Evolutionary conservation across 2,329 filamentous ascomycete species (phyloP).

Genomic region (Fusarium chuoi): DNA sequence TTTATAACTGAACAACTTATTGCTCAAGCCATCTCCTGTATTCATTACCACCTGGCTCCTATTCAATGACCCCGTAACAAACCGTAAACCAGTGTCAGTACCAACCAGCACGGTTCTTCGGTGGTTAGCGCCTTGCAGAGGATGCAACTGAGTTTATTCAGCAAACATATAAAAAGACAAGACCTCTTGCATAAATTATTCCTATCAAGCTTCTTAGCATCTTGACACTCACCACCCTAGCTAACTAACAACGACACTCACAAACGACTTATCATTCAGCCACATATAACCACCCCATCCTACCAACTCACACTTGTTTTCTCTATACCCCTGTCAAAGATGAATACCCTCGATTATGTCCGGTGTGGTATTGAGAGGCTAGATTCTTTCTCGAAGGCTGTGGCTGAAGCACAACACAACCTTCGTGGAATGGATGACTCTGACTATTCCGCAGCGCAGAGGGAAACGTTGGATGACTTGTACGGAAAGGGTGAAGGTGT

Average conservation of each 20-base stretch:
- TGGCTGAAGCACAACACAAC: neutral
- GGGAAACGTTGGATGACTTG: fast-evolving
- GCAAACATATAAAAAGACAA: neutral
- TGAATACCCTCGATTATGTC: neutral
- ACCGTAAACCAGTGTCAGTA: neutral
- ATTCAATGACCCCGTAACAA: neutral
- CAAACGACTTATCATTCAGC: neutral
- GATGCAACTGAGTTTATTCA: neutral
- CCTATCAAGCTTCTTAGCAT: no score
- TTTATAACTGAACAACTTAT: neutral
- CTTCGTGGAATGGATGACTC: fast-evolving
- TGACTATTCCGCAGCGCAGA: neutral
- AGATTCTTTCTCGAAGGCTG: neutral
- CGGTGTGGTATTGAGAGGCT: neutral
- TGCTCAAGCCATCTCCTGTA: neutral
- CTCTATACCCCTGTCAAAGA: neutral
- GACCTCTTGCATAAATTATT: neutral
- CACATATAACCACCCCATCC: neutral
- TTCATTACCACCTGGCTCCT: neutral
- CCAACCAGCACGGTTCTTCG: neutral
- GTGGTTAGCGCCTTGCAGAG: neutral
- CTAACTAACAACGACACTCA: neutral
- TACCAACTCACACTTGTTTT: no score
- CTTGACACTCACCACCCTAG: no score
- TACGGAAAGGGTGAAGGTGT: fast-evolving